phyloP scores from a whole-genome alignment of 2,329 filamentous ascomycete species.

The Alternaria viburni region DNA sequence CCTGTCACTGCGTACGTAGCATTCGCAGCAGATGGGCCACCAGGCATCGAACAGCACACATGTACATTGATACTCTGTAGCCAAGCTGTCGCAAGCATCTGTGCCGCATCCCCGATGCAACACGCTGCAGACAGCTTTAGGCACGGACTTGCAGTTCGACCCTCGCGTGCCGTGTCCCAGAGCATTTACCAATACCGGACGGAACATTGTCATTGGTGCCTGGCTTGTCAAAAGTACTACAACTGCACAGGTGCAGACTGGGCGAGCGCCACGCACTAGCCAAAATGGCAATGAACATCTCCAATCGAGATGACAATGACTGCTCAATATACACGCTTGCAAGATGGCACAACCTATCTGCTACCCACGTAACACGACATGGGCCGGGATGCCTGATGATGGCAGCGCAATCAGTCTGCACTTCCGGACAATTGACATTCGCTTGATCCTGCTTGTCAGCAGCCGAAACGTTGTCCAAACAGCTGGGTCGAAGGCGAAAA shows the following conservation, averaged over 20 bases:
- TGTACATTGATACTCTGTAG: slow-evolving; percentile 16
- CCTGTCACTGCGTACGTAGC: slow-evolving; percentile 15
- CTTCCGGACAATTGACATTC: slow-evolving; percentile 16
- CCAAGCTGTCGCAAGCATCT: slow-evolving; percentile 25
- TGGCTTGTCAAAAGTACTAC: slow-evolving; percentile 26
- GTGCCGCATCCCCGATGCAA: slow-evolving; percentile 40
- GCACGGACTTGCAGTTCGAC: slow-evolving; percentile 22
- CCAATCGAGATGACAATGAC: slow-evolving; percentile 21
- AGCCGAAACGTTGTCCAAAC: slow-evolving; percentile 29
- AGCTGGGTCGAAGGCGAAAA: slow-evolving; percentile 29
- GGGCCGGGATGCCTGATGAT: slow-evolving; percentile 11
- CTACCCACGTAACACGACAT: slow-evolving; percentile 5
- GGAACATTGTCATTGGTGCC: slow-evolving; percentile 28
- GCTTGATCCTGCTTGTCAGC: slow-evolving; percentile 18
- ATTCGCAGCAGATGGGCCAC: slow-evolving; percentile 7
- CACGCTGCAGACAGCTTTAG: slow-evolving; percentile 15
- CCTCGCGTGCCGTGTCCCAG: slow-evolving; percentile 25
- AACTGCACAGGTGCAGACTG: slow-evolving; percentile 29
- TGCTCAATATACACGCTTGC: slow-evolving; percentile 6
- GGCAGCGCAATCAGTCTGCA: slow-evolving; percentile 19
- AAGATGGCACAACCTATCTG: slow-evolving; percentile 19
- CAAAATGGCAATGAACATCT: slow-evolving; percentile 15
- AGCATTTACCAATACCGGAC: slow-evolving; percentile 13
- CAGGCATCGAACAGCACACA: slow-evolving; percentile 14
- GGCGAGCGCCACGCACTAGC: slow-evolving; percentile 22